Evolutionary conservation across 192 early-diverging fungal species (phyloP), one percentile per base, ranked within the genome.

Genomic region (Diversispora eburnea): DNA sequence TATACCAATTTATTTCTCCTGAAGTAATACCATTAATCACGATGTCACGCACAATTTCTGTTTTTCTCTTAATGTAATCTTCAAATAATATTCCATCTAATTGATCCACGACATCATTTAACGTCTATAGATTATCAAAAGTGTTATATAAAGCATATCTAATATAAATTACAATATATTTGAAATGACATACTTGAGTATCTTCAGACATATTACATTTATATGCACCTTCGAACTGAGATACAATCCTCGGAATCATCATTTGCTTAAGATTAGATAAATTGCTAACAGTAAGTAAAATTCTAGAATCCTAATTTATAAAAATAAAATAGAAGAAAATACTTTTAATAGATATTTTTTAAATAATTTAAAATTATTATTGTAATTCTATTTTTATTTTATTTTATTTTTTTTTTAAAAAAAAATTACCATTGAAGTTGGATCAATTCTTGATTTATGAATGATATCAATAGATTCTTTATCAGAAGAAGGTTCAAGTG

Each of bases 1-100:
- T 88, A 12, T 83, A 83, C 95, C 95, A 98, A 73, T 95, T 94
- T 51, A 96, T 86, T 22, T 95, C 95, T 59, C 89, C 91, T 68
- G 87, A 88, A 46, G 97, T 81, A 70, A 98, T 92, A 59, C 95
- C 95, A 41, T 85, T 84, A 17, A 81, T 85, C 19, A 97, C 87
- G 61, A 98, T 86, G 33, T 85, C 80, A 62, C 81, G 85, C 3
- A 97, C 83, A 47, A 84, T 79, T 33, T 80, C 78, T 3, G 89
- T 76, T 76, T 92, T 93, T 61, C 92, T 88, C 52, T 90, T 90
- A 70, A 95, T 87, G 68, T 95, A 98, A 76, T 91, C 93, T 8
- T 88, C 85, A 78, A 97, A 95, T 49, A 98, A 77, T 60, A 96
- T 88, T 15, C 76, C 83, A 78, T 97, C 93, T 67, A 98, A 75